phyloP scores from a whole-genome alignment of 78 protist species.

The Guillardia theta region DNA sequence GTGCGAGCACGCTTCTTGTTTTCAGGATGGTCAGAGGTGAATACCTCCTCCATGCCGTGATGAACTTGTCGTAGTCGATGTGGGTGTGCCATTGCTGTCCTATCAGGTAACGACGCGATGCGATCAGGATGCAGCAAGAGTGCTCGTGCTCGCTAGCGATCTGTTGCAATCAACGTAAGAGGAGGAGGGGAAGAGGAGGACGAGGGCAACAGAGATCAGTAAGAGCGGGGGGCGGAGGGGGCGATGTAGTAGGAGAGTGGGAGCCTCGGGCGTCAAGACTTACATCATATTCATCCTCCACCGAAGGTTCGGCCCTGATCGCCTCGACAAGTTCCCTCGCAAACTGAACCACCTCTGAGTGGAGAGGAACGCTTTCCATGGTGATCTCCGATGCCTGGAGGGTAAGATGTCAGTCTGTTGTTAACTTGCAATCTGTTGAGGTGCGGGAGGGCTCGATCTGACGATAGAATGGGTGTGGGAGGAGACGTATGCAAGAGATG shows the following conservation, averaged over 20 bases:
- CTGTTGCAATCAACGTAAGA: neutral
- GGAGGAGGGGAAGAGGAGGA: neutral
- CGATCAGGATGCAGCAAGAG: conserved; percentile 75
- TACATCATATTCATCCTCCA: no score
- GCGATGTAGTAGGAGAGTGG: neutral
- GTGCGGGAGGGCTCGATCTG: neutral
- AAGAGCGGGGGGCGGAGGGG: neutral
- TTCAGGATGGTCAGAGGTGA: no score
- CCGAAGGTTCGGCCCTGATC: no score
- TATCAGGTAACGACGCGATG: neutral
- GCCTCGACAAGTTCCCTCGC: neutral
- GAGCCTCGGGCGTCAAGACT: neutral
- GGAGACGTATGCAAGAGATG: neutral
- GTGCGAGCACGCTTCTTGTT: no score
- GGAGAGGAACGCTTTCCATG: neutral
- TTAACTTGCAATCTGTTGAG: neutral
- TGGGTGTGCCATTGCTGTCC: neutral
- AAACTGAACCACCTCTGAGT: neutral
- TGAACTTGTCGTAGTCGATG: conserved; percentile 27
- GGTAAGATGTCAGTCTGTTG: no score
- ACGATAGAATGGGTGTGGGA: neutral
- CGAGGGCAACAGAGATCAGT: neutral
- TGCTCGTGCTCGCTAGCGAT: conserved; percentile 84
- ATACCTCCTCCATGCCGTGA: neutral
- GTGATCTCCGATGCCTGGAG: neutral